Evolutionary conservation across 805 yeast genomes (phyloP).

Genomic region (Candida krabiensis): DNA sequence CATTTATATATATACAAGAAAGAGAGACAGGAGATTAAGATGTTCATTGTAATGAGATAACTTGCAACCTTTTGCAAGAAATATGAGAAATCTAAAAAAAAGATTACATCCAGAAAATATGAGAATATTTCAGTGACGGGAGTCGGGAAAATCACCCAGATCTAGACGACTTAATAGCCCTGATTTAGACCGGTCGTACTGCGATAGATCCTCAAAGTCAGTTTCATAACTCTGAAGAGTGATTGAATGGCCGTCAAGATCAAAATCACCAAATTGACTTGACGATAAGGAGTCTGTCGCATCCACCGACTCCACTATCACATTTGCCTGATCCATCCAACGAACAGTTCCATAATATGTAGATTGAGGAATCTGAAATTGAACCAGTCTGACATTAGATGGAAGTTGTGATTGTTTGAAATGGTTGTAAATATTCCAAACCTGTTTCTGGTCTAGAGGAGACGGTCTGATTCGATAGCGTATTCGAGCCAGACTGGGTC

Average conservation of each 20-base stretch:
- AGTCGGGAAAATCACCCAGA: too few species aligned
- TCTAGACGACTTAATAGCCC: too few species aligned
- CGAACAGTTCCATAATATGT: constrained; percentile 12
- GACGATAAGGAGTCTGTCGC: background rate
- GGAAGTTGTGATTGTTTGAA: constrained; percentile 5
- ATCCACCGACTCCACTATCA: background rate
- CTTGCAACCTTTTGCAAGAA: too few species aligned
- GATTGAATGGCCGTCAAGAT: background rate
- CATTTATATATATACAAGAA: too few species aligned
- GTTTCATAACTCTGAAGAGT: background rate
- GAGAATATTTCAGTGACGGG: too few species aligned
- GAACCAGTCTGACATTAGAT: constrained; percentile 6
- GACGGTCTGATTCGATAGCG: constrained; percentile 15
- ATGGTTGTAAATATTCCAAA: constrained; percentile 21
- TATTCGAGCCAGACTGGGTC: constrained; percentile 1
- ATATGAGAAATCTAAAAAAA: too few species aligned
- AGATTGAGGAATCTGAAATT: constrained; percentile 19
- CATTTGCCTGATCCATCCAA: constrained; percentile 9
- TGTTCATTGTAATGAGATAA: too few species aligned
- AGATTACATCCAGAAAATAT: too few species aligned
- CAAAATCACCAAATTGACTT: background rate
- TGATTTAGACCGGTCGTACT: background rate
- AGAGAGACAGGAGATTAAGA: too few species aligned
- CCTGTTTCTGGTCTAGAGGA: constrained; percentile 20
- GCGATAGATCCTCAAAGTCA: background rate